phyloP scores from a whole-genome alignment of 192 early-diverging fungal genomes.

The Chytriomyces sp. region DNA sequence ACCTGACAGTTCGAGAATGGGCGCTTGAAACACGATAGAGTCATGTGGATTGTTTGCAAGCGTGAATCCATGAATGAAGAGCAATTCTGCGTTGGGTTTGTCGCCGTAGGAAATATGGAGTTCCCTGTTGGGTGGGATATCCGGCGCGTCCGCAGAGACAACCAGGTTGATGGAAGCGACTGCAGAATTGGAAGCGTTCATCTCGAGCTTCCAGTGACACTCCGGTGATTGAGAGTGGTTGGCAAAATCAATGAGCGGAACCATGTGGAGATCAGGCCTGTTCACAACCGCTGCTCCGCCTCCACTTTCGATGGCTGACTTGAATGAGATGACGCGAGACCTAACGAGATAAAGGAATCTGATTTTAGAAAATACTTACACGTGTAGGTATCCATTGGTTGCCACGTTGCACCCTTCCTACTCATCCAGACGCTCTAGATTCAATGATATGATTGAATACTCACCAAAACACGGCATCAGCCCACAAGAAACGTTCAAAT shows the following conservation, averaged over 20 bases:
- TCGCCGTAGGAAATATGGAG: slow-evolving; percentile 66
- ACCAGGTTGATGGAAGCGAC: slow-evolving; percentile 38
- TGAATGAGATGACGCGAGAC: slow-evolving; percentile 63
- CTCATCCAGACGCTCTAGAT: neutral
- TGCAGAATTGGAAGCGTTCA: no score
- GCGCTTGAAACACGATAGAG: slow-evolving; percentile 29
- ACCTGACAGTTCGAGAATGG: slow-evolving; percentile 32
- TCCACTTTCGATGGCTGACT: slow-evolving; percentile 24
- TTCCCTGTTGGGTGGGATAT: slow-evolving; percentile 37
- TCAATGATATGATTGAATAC: neutral
- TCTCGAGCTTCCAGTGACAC: slow-evolving; percentile 60
- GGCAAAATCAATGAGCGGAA: slow-evolving; percentile 73
- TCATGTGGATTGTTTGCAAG: slow-evolving; percentile 53
- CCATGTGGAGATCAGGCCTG: slow-evolving; percentile 53
- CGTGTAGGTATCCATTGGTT: no score
- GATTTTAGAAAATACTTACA: neutral
- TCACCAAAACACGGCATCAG: slow-evolving; percentile 68
- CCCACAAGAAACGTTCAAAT: slow-evolving; percentile 64
- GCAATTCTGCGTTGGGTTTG: slow-evolving; percentile 69
- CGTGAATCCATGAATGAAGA: slow-evolving; percentile 73
- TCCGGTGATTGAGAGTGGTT: slow-evolving; percentile 64
- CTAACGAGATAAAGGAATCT: neutral
- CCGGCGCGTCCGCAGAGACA: slow-evolving; percentile 1
- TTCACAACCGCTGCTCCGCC: neutral
- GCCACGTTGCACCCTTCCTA: no score